Evolutionary conservation across 2,329 filamentous ascomycete species (phyloP), one percentile per base, ranked within the genome.

Genomic region (Shiraia sp.): DNA sequence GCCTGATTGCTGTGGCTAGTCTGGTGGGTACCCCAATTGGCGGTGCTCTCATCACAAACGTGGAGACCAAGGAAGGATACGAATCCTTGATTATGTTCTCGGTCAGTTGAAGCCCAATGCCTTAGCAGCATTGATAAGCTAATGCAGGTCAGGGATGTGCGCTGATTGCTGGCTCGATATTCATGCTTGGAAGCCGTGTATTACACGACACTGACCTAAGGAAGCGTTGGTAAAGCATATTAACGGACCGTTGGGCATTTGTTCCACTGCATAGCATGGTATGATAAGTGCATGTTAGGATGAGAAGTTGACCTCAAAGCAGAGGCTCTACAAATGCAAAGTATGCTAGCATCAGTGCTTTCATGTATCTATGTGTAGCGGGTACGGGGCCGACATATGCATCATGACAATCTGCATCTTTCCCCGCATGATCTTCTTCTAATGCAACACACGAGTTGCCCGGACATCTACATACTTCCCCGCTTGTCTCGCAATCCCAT

Each of bases 11-110:
- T 1, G 70, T 90, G 23, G 85, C 82, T 3, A 83, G 82, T 1
- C 69, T 91, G 36, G 82, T 81, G 0, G 83, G 85, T 1, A 81
- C 77, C 32, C 86, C 86, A 0, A 85, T 89, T 53, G 85, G 77
- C 2, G 85, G 85, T 6, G 59, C 61, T 3, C 49, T 70, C 4
- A 60, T 68, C 9, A 51, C 40, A 2, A 42, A 54, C 10, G 34
- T 54, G 1, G 23, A 55, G 1, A 40, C 7, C 1, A 56, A 46
- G 9, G 51, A 58, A 2, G 61, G 53, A 2, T 65, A 64, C 31
- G 32, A 32, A 24, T 51, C 55, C 32, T 28, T 65, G 13, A 63
- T 66, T 7, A 6, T 55, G 2, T 64, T 62, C 22, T 53, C 60
- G 3, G 61, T 65, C 45, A 37, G 52, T 46, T 9, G 13, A 1